Evolutionary conservation across 1,139 yeast species (phyloP).

Genomic region (Suhomyces chickasaworum): DNA sequence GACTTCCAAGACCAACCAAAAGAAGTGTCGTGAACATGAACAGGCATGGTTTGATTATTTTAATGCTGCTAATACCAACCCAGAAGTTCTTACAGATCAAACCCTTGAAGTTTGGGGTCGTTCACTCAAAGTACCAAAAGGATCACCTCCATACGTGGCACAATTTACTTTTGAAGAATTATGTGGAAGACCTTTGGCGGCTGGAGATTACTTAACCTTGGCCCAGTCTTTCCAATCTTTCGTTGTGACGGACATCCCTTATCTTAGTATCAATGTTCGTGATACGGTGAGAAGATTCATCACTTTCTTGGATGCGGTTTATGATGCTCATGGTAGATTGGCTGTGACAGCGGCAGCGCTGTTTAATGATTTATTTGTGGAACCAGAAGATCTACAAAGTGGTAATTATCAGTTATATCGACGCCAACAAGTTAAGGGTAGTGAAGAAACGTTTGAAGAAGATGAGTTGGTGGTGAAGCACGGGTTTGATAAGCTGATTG

Average conservation of each 20-base stretch:
- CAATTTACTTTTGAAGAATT: slow-evolving; percentile 83
- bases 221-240: slow-evolving; percentile 79
- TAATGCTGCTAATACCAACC: slow-evolving; percentile 50
- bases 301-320: slow-evolving; percentile 92
- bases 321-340: slow-evolving; percentile 82
- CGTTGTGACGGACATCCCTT: slow-evolving; percentile 89
- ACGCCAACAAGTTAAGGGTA: slow-evolving; percentile 35
- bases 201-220: slow-evolving; percentile 88
- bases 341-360: slow-evolving; percentile 90
- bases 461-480: slow-evolving; percentile 68
- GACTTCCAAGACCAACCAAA: slow-evolving; percentile 50
- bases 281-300: slow-evolving; percentile 89
- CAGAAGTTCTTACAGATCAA: slow-evolving; percentile 32
- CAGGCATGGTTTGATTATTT: slow-evolving; percentile 80
- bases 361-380: slow-evolving; percentile 82
- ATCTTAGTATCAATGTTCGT: slow-evolving; percentile 71
- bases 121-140: slow-evolving; percentile 68
- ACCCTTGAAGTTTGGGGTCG: slow-evolving; percentile 85
- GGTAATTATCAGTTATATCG: slow-evolving; percentile 56
- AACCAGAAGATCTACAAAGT: slow-evolving; percentile 65
- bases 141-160: slow-evolving; percentile 81
- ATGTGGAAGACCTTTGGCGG: slow-evolving; percentile 88
- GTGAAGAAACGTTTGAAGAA: slow-evolving; percentile 49
- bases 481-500: slow-evolving; percentile 73
- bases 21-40: slow-evolving; percentile 64